Base-by-base conservation (phyloP, 2,329 filamentous ascomycete genomes). In the Triangularia setosa region DNA sequence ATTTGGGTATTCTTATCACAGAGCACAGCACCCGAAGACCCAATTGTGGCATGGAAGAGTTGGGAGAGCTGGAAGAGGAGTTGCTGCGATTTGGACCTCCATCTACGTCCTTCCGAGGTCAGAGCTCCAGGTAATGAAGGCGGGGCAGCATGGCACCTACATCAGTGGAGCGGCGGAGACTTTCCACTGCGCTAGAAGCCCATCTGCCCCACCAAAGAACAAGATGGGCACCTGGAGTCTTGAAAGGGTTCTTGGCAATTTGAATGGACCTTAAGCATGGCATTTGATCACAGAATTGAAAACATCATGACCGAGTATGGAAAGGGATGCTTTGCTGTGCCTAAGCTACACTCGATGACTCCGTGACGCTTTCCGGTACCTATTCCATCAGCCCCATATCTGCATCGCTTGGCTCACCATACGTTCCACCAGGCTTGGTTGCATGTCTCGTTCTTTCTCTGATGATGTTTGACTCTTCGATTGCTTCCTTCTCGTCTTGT, bases 401-500 rank as follows among this genome's bases (percentile, higher is more conserved):
- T 60, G 68, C 64, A 67, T 68, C 67, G 11, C n/a, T n/a, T n/a
- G n/a, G n/a, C n/a, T n/a, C n/a, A n/a, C n/a, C n/a, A 54, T 68
- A 70, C 4, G 60, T 62, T 1, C 67, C 66, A 25, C 3, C 16
- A 1, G 66, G 61, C 33, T 65, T 65, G 16, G 59, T 67, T 2
- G 54, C 58, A 3, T 67, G 52, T 18, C 66, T 56, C 0, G 63
- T 68, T 57, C 44, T 28, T 0, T 64, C 64, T 18, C 63, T 64
- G 3, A 70, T 35, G 28, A 70, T 68, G 21, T 70, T 69, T 0
- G 21, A 28, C 30, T 52, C 61, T 25, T 69, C 65, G 12, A 70
- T 67, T 1, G 68, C 67, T 58, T 70, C 68, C 11, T 54, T 57
- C 4, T 69, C 68, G 23, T 70, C 68, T 9, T 60, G 48, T 53